These are phyloP conservation scores for Lachnellula hyalina DNA, from an alignment of 2,329 filamentous ascomycete genomes.

Conservation along the genomic window DNA sequence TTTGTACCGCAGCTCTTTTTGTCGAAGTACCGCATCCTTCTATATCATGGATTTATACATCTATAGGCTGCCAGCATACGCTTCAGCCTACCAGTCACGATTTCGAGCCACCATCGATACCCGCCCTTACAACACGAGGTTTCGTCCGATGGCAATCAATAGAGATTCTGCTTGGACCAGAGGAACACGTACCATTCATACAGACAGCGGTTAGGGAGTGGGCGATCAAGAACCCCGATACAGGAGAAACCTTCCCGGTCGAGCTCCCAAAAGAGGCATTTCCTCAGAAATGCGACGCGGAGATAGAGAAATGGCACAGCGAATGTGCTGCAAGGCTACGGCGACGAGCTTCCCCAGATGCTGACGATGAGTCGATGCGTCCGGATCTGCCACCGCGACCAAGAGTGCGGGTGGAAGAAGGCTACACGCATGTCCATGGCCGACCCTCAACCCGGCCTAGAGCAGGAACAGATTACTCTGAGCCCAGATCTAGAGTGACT, in stretches of 20 bases:
- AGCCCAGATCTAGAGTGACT: slow-evolving; percentile 10
- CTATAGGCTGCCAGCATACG: slow-evolving; percentile 83
- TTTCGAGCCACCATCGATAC: slow-evolving; percentile 71
- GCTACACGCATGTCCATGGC: slow-evolving; percentile 28
- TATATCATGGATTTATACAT: slow-evolving; percentile 89
- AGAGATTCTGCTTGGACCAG: slow-evolving; percentile 79
- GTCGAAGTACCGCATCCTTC: slow-evolving; percentile 65
- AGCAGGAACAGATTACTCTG: slow-evolving; percentile 19
- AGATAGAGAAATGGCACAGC: slow-evolving; percentile 85
- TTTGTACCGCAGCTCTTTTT: slow-evolving; percentile 57
- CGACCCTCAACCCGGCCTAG: slow-evolving; percentile 13
- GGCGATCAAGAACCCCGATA: slow-evolving; percentile 68
- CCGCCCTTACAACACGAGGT: slow-evolving; percentile 74
- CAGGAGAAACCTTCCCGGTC: slow-evolving; percentile 60
- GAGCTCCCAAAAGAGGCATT: slow-evolving; percentile 59
- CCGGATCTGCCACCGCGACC: slow-evolving; percentile 26
- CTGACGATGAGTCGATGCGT: slow-evolving; percentile 24
- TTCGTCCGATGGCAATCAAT: slow-evolving; percentile 94
- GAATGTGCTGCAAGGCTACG: slow-evolving; percentile 66
- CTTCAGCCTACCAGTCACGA: slow-evolving; percentile 68
- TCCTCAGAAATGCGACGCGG: slow-evolving; percentile 65
- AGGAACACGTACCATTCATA: slow-evolving; percentile 80
- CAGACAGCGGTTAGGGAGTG: slow-evolving; percentile 76
- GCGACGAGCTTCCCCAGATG: slow-evolving; percentile 44
- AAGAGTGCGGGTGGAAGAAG: slow-evolving; percentile 24